Evolutionary conservation across 305 asterid genomes (phyloP), one percentile per base, ranked within the genome.

Genomic region (Rubia tinctorum): DNA sequence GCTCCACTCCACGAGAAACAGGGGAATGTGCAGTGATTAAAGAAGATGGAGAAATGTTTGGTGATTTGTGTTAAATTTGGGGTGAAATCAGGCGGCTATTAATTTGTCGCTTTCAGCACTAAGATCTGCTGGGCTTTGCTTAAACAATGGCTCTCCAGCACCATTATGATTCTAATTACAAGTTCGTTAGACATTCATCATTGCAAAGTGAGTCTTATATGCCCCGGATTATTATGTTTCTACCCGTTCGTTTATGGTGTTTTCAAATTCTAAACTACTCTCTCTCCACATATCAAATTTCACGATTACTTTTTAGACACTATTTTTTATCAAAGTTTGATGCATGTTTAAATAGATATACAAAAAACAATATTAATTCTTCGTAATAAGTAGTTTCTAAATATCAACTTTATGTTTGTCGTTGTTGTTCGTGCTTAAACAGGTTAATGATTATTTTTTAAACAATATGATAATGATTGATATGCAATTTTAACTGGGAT

Each of bases 121-220:
- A 68, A 72, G 75, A 66, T 66, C 73, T 83, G 84, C 55, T 83
- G 74, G 66, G 75, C 81, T 87, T 87, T 86, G 89, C 91, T 88
- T 86, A 86, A 81, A 87, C 86, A 88, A 80, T 71, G 82, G 84
- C 88, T 80, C 86, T 82, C 77, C 77, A 61, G 69, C 77, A 68
- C 45, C 40, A 74, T 78, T 56, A 78, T 78, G 47, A 14, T 56
- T 18, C 39, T 71, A 43, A 71, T 71, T 55, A 55, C 74, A 55
- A 20, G 74, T 55, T 71, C 37, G 74, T 71, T 63, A 49, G 40
- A 43, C 59, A 59, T 37, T 7, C 53, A 61, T 75, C 44, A 75
- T 75, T 30, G 67, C 55, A 14, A 72, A 49, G 62, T 45, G 37
- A 76, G 58, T 6, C 75, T 76, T 76, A 56, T 2, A 76, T 61